phyloP scores from a whole-genome alignment of 805 yeast species.

The Teunomyces gatunensis region DNA sequence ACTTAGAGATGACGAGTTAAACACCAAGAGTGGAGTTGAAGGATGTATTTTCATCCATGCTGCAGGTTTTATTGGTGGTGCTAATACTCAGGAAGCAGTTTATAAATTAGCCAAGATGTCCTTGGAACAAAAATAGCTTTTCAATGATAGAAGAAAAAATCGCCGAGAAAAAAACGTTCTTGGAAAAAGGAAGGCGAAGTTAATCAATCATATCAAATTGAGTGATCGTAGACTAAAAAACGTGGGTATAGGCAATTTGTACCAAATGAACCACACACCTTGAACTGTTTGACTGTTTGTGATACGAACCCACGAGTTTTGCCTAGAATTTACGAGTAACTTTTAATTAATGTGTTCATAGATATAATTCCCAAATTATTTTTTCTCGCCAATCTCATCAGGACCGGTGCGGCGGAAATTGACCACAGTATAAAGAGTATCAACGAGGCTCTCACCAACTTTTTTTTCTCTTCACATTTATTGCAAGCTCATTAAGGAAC shows the following conservation, averaged over 20 bases:
- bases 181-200: background rate
- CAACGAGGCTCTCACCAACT: background rate
- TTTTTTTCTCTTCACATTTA: background rate
- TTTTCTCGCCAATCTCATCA: background rate
- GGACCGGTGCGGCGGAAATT: background rate
- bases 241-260: too few relatives aligned
- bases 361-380: background rate
- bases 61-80: constrained; percentile 97
- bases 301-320: background rate
- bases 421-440: background rate
- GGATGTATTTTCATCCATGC: constrained; percentile 94
- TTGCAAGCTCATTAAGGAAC: background rate
- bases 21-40: constrained; percentile 70
- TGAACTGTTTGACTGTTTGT: too few relatives aligned
- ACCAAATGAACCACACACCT: too few relatives aligned
- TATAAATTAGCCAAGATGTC: constrained; percentile 60
- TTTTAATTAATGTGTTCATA: background rate
- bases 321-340: background rate
- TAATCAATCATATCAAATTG: background rate
- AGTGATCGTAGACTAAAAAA: too few relatives aligned
- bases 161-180: background rate
- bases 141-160: background rate
- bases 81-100: constrained; percentile 75
- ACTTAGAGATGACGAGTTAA: constrained; percentile 81
- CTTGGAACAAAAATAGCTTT: background rate